Base-by-base conservation (phyloP, 78 protist genomes). In the Salpingoeca rosetta region DNA sequence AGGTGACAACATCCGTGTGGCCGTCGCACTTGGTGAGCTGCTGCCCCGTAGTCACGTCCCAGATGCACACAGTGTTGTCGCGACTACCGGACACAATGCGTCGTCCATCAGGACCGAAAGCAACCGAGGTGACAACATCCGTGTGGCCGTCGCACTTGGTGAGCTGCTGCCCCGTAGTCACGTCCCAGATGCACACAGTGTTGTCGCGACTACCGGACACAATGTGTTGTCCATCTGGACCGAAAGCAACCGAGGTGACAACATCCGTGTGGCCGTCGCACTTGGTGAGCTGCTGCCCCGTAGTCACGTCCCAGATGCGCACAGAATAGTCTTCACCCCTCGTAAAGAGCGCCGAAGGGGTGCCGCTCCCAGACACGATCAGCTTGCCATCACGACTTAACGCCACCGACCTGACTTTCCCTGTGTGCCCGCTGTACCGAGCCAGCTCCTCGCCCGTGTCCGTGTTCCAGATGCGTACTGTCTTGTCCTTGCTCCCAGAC, bases 31-130 rank as follows among this genome's bases (percentile, higher is more conserved):
- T n/a, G n/a, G n/a, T n/a, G n/a, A n/a, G n/a, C n/a, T n/a, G n/a
- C n/a, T n/a, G n/a, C n/a, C n/a, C n/a, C n/a, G n/a, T n/a, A n/a
- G n/a, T n/a, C n/a, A n/a, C n/a, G n/a, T n/a, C n/a, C n/a, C n/a
- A n/a, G n/a, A n/a, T n/a, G n/a, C n/a, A n/a, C n/a, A n/a, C n/a
- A n/a, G n/a, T n/a, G n/a, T n/a, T n/a, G n/a, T n/a, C n/a, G n/a
- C n/a, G n/a, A n/a, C n/a, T n/a, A n/a, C n/a, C n/a, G n/a, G n/a
- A n/a, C n/a, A n/a, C n/a, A n/a, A n/a, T n/a, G n/a, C n/a, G n/a
- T n/a, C n/a, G n/a, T n/a, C 99, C 99, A 74, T 96, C 99, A 84
- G 99, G 99, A 3, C 99, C 95, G 83, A 97, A 96, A 82, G 99
- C 92, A 84, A 98, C 99, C 44, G 97, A 89, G 98, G 94, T 98